Percentiles rank a stretch among this genome's conserved stretches.
phyloP scores from a whole-genome alignment of 345 rosid species.

The Tarenaya hassleriana region DNA sequence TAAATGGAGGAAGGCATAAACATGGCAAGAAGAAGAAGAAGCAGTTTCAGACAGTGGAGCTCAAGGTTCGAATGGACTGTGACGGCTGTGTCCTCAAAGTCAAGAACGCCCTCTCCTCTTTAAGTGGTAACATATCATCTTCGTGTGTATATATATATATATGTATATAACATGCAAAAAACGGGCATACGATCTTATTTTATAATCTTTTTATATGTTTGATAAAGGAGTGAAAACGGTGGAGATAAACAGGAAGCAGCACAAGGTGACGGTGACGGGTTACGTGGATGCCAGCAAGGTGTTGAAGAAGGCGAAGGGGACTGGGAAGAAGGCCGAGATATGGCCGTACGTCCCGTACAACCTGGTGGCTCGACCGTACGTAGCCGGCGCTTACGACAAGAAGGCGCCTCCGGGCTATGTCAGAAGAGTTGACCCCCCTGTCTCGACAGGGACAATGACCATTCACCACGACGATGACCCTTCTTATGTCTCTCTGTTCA shows the following conservation, averaged over 20 bases:
- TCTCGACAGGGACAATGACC: conserved; percentile 32
- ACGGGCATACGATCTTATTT: too few species aligned
- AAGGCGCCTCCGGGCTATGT: conserved; percentile 94
- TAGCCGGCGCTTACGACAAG: conserved; percentile 77
- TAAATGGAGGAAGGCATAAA: conserved; percentile 42
- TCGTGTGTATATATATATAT: too few species aligned
- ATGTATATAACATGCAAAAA: not conserved
- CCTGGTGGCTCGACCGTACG: conserved; percentile 81
- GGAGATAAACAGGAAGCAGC: conserved; percentile 84
- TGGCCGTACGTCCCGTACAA: conserved; percentile 95
- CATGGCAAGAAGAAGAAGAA: conserved; percentile 57
- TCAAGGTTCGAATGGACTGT: conserved; percentile 96
- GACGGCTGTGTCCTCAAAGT: conserved; percentile 98
- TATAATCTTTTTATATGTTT: too few species aligned
- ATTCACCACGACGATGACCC: conserved; percentile 44
- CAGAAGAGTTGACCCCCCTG: conserved; percentile 53
- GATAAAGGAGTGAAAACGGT: conserved; percentile 74
- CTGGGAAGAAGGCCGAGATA: conserved; percentile 89
- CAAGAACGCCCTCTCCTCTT: conserved; percentile 75
- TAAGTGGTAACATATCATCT: conserved; percentile 42
- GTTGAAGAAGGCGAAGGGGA: conserved; percentile 75
- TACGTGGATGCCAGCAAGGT: conserved; percentile 73
- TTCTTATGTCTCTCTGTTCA: conserved; percentile 56
- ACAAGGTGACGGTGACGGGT: conserved; percentile 83
- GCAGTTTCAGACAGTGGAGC: conserved; percentile 77